These are phyloP conservation scores for Trichosporon ovoides DNA, from an alignment of 1,284 basidiomycete genomes.

Conservation along the genomic window DNA sequence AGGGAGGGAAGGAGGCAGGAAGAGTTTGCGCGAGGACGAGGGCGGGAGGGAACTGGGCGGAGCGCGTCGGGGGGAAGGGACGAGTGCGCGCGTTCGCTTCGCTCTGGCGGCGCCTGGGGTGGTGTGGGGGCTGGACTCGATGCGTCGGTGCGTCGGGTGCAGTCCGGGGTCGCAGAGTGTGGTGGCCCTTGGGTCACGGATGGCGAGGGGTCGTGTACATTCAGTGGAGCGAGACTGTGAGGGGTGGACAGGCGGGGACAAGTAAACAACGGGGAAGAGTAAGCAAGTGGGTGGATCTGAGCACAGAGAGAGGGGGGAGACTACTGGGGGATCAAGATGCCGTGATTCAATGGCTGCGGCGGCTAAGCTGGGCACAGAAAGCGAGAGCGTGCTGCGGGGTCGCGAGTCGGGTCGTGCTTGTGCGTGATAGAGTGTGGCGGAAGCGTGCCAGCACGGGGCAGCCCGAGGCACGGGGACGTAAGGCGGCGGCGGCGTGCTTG, in stretches of 20 bases:
- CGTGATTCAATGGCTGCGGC: not conserved
- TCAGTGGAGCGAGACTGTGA: not conserved
- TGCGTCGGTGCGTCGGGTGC: not conserved
- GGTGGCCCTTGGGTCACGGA: slow-evolving; percentile 4
- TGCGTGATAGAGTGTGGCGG: not conserved
- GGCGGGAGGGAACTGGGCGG: not conserved
- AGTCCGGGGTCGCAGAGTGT: not conserved
- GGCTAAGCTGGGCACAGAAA: not conserved
- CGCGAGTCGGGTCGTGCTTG: not conserved
- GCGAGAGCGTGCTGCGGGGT: not conserved
- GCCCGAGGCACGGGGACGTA: too few relatives aligned
- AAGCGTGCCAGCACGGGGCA: not conserved
- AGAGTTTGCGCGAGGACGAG: not conserved
- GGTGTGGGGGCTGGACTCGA: not conserved
- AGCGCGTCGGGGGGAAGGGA: not conserved
- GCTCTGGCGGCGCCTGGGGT: too few relatives aligned
- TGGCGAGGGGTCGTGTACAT: not conserved
- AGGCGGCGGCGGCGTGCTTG: too few relatives aligned
- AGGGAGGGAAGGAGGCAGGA: not conserved
- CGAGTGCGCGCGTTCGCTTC: too few relatives aligned
- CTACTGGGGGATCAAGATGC: not conserved
- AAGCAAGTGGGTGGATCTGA: not conserved
- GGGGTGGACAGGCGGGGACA: not conserved
- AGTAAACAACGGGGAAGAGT: not conserved
- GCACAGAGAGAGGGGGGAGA: not conserved